A percentile compares a stretch with the other conserved stretches of the same genome.
Conservation (phyloP, 2,329 filamentous ascomycete genomes). For the Penicillium expansum region DNA sequence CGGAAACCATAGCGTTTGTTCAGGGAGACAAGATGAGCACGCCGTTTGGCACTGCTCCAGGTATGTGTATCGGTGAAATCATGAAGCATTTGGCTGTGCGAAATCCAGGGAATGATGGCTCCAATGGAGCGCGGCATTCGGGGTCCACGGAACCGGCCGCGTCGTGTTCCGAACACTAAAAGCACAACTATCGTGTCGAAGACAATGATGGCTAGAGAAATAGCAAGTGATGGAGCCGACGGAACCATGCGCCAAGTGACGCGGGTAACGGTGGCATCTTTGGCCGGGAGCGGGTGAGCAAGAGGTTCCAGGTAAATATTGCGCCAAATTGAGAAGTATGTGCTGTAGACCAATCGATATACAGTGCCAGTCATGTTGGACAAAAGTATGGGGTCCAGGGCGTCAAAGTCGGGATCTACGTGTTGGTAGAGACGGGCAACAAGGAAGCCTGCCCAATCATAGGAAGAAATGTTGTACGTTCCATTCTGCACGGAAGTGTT, state of each 20-base stretch:
- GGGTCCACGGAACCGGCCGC: constrained; percentile 33
- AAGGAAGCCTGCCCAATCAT: constrained; percentile 38
- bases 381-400: constrained; percentile 23
- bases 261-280: constrained; percentile 29
- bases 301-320: constrained; percentile 32
- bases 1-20: constrained; percentile 35
- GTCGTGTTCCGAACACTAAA: constrained; percentile 34
- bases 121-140: constrained; percentile 37
- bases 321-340: constrained; percentile 37
- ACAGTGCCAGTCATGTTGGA: constrained; percentile 29
- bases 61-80: constrained; percentile 32
- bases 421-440: constrained; percentile 34
- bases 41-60: constrained; percentile 30
- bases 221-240: constrained; percentile 28
- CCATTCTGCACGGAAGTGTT: constrained; percentile 25
- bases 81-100: constrained; percentile 33
- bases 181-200: constrained; percentile 34
- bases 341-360: constrained; percentile 38
- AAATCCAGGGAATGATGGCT: constrained; percentile 35
- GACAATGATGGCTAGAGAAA: constrained; percentile 30
- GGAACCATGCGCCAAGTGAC: constrained; percentile 34
- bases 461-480: constrained; percentile 30
- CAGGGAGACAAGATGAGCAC: constrained; percentile 25
- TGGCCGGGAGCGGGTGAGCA: constrained; percentile 15
- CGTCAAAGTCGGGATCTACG: constrained; percentile 23